Evolutionary conservation across 2,329 filamentous ascomycete species (phyloP).

Genomic region (Domatiomyces globalis): DNA sequence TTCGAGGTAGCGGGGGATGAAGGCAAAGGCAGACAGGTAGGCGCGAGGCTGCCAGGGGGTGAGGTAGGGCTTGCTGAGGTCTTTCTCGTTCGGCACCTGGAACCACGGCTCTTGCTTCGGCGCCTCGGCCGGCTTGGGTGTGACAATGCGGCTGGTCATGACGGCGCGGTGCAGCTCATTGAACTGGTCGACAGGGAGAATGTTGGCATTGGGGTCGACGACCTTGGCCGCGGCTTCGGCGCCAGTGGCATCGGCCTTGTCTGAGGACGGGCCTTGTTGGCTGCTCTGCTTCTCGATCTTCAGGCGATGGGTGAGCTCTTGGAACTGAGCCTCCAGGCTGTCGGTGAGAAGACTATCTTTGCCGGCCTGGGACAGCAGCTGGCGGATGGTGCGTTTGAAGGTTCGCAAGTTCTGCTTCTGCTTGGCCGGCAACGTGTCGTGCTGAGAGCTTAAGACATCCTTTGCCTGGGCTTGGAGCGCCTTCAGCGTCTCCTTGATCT

Average conservation of each 20-base stretch:
- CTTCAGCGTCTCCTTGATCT: conserved; percentile 34
- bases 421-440: conserved; percentile 47
- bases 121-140: neutral
- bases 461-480: conserved; percentile 45
- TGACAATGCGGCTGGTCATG: conserved; percentile 24
- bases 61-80: conserved; percentile 65
- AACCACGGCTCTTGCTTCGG: conserved; percentile 30
- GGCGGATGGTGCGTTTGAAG: conserved; percentile 53
- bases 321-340: conserved; percentile 41
- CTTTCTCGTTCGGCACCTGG: conserved; percentile 48
- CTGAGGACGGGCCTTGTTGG: neutral
- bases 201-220: conserved; percentile 23
- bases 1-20: conserved; percentile 88
- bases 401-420: conserved; percentile 61
- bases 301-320: neutral
- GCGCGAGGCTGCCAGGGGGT: conserved; percentile 81
- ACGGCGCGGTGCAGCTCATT: conserved; percentile 43
- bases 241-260: conserved; percentile 5
- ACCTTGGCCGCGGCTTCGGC: conserved; percentile 26
- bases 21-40: conserved; percentile 85
- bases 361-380: conserved; percentile 44
- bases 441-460: conserved; percentile 41
- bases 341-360: conserved; percentile 30
- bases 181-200: conserved; percentile 36
- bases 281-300: neutral